Evolutionary conservation across 768 basidiomycete genomes (phyloP), one percentile per base, ranked within the genome.

Genomic region (Russula virescens): DNA sequence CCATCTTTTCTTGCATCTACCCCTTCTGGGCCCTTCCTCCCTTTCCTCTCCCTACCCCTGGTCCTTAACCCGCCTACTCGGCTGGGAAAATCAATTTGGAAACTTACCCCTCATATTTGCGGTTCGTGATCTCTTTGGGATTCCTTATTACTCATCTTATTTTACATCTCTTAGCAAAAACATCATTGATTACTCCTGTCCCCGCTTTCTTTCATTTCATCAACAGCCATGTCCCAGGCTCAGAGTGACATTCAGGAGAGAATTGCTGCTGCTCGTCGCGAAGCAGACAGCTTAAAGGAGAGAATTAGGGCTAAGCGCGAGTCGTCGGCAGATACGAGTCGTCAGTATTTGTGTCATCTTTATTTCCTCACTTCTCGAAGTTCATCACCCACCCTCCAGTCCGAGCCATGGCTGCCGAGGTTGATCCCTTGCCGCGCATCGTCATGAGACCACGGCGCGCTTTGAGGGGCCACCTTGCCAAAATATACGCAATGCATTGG

Each of bases 401-500:
- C 71, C 90, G 94, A 55, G 94, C 94, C n/a, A 97, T 98, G 94
- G 94, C 96, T 26, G 88, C 89, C 46, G 97, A 99, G 73, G 91
- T 98, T 46, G 94, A 97, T 68, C 88, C 94, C 19, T 82, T 99
- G 55, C 96, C 96, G 47, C 90, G 96, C 63, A 93, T 99, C 71
- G 88, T 96, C 43, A 95, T 99, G 91, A 91, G 93, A 69, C 91
- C 94, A 57, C 85, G 97, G 61, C 89, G 96, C 68, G 90, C 93
- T 66, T 87, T 99, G 69, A 88, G 94, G 72, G 96, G 96, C 28
- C 96, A 99, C 77, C 86, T 99, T 56, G 96, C 96, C 65, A 99
- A 99, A 82, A 98, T 99, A 72, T 99, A 99, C 75, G 96, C 96
- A 52, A 97, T 99, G 91, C 97, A 99, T 75, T 99, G 97, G 97